Evolutionary conservation across 345 rosid species (phyloP).

Genomic region (Diplotaxis tenuifolia): DNA sequence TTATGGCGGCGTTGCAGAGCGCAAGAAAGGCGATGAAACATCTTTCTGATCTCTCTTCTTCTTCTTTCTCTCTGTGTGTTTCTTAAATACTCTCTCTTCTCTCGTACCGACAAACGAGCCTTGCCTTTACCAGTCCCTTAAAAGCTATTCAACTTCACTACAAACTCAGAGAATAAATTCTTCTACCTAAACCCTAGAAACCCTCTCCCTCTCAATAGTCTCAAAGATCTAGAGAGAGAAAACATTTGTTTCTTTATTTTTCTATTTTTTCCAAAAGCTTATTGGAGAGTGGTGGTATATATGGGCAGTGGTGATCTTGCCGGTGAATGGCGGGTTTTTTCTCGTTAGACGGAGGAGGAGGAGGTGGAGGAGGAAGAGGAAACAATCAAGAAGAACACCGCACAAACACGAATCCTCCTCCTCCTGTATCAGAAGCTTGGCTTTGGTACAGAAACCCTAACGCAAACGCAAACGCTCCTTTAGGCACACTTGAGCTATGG

Average conservation of each 20-base stretch:
- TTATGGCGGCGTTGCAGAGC: slow-evolving; percentile 81
- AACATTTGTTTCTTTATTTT: background rate
- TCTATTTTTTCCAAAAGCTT: background rate
- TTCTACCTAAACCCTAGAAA: slow-evolving; percentile 30
- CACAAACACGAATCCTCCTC: slow-evolving; percentile 43
- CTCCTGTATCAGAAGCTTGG: slow-evolving; percentile 46
- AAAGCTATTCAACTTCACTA: slow-evolving; percentile 31
- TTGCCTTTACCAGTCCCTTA: slow-evolving; percentile 17
- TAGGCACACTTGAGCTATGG: slow-evolving; percentile 82
- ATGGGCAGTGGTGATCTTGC: slow-evolving; percentile 12
- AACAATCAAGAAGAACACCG: slow-evolving; percentile 37
- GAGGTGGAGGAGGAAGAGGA: slow-evolving; percentile 40
- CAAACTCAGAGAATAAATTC: slow-evolving; percentile 30
- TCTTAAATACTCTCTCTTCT: slow-evolving; percentile 22
- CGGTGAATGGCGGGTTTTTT: slow-evolving; percentile 54
- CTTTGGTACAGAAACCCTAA: slow-evolving; percentile 63
- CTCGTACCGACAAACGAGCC: slow-evolving; percentile 34
- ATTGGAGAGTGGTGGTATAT: slow-evolving; percentile 15
- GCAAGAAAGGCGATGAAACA: slow-evolving; percentile 37
- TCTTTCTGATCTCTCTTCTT: slow-evolving; percentile 27
- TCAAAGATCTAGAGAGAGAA: slow-evolving; percentile 17
- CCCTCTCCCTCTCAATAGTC: background rate
- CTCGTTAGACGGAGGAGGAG: slow-evolving; percentile 48
- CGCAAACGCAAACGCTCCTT: slow-evolving; percentile 39
- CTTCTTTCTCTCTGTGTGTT: slow-evolving; percentile 9